These are phyloP conservation scores for Castanea mollissima DNA, from an alignment of 306 rosid species.

Conservation along the genomic window DNA sequence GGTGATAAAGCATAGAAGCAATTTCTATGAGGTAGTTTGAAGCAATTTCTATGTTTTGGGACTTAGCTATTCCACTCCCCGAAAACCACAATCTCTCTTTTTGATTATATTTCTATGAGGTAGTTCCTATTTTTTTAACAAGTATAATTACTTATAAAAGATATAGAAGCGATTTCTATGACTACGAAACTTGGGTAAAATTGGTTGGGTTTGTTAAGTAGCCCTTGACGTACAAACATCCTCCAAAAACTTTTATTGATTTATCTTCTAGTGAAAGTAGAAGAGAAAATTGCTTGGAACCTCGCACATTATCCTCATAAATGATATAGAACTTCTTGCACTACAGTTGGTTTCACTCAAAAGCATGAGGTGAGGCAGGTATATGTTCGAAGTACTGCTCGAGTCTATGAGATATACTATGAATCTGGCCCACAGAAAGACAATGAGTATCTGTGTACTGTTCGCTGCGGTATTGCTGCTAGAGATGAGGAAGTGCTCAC, in stretches of 20 bases:
- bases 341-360: conserved; percentile 56
- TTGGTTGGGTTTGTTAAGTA: neutral
- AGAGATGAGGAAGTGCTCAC: conserved; percentile 61
- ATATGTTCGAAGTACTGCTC: conserved; percentile 83
- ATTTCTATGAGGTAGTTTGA: neutral
- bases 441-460: conserved; percentile 72
- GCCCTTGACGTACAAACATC: neutral
- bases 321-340: conserved; percentile 20
- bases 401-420: conserved; percentile 72
- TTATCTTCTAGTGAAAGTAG: neutral
- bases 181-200: neutral
- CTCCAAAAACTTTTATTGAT: neutral
- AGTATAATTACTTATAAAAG: too few relatives aligned
- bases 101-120: too few relatives aligned
- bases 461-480: conserved; percentile 64
- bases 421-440: conserved; percentile 35
- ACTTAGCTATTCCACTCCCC: too few relatives aligned
- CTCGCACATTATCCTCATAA: conserved; percentile 5
- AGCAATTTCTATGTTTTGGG: too few relatives aligned
- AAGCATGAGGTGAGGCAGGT: conserved; percentile 72
- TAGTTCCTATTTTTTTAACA: too few relatives aligned
- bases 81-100: too few relatives aligned
- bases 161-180: too few relatives aligned
- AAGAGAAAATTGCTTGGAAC: neutral
- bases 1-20: neutral